Evolutionary conservation across 805 yeast genomes (phyloP).

Genomic region (Wickerhamomyces chaumierensis): DNA sequence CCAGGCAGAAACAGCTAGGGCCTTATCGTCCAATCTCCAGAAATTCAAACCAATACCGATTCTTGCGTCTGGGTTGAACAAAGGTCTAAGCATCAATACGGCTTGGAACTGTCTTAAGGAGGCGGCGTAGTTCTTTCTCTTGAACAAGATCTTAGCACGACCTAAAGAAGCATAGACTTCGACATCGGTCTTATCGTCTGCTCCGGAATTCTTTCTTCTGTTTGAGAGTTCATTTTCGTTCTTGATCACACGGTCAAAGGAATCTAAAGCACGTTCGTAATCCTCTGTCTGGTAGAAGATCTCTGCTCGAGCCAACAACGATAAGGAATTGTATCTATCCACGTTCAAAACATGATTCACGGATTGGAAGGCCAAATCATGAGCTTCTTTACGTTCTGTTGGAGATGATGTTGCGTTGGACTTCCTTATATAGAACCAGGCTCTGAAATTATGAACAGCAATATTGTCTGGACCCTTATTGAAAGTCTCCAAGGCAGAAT

Average conservation of each 20-base stretch:
- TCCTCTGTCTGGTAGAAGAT: slow-evolving; percentile 45
- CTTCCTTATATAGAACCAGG: slow-evolving; percentile 59
- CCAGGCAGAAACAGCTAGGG: slow-evolving; percentile 78
- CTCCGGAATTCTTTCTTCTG: background rate
- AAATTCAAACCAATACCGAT: slow-evolving; percentile 91
- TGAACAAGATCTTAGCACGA: slow-evolving; percentile 70
- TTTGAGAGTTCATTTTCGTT: slow-evolving; percentile 14
- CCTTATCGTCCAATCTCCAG: slow-evolving; percentile 75
- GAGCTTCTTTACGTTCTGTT: slow-evolving; percentile 32
- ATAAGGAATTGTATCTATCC: slow-evolving; percentile 34
- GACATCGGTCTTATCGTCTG: slow-evolving; percentile 28
- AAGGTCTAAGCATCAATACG: slow-evolving; percentile 64
- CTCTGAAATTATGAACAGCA: slow-evolving; percentile 47
- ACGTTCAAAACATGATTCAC: slow-evolving; percentile 1
- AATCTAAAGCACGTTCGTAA: slow-evolving; percentile 60
- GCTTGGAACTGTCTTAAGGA: slow-evolving; percentile 81
- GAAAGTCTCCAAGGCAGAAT: slow-evolving; percentile 6
- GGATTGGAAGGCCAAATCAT: slow-evolving; percentile 19
- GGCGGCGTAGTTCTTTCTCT: slow-evolving; percentile 57
- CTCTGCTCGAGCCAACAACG: slow-evolving; percentile 58
- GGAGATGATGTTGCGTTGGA: slow-evolving; percentile 5
- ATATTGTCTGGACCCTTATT: slow-evolving; percentile 16
- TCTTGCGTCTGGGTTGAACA: slow-evolving; percentile 82
- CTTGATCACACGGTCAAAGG: slow-evolving; percentile 49
- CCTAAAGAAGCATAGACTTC: slow-evolving; percentile 73